Conservation (phyloP, 1,284 basidiomycete genomes). For the Polyporus tsugae region DNA sequence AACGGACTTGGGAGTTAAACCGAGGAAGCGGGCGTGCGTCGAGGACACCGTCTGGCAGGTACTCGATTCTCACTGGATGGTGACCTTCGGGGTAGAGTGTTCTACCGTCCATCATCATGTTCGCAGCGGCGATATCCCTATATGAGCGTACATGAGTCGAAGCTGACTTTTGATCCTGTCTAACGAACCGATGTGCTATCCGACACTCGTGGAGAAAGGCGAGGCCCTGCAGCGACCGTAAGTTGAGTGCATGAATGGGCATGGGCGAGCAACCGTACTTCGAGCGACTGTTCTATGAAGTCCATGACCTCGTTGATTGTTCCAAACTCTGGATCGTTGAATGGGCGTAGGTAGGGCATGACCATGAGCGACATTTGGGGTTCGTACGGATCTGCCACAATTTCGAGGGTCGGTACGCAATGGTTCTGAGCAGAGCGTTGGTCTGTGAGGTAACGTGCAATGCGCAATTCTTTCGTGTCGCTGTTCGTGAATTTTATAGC, state of each 20-base stretch:
- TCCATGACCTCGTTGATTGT: conserved; percentile 40
- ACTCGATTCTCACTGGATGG: conserved; percentile 33
- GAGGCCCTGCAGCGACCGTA: conserved; percentile 6
- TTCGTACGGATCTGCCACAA: conserved; percentile 30
- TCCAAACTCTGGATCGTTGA: conserved; percentile 34
- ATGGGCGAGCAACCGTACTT: conserved; percentile 28
- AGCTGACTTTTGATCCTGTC: background rate
- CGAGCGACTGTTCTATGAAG: conserved; percentile 38
- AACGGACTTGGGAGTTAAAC: conserved; percentile 27
- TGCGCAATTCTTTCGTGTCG: conserved; percentile 21
- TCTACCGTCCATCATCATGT: conserved; percentile 43
- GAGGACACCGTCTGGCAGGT: conserved; percentile 22
- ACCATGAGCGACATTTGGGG: conserved; percentile 30
- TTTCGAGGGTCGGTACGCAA: conserved; percentile 31
- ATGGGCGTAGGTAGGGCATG: conserved; percentile 38
- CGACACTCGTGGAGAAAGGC: conserved; percentile 37
- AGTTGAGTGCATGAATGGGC: background rate
- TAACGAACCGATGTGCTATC: conserved; percentile 39
- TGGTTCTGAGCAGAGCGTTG: conserved; percentile 25
- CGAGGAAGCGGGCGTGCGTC: conserved; percentile 19
- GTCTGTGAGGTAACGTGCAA: conserved; percentile 23
- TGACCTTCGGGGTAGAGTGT: conserved; percentile 38
- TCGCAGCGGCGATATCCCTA: conserved; percentile 39
- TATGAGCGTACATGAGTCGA: background rate
- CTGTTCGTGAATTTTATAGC: conserved; percentile 32